Percentiles rank a stretch among this genome's conserved stretches.
phyloP scores from a whole-genome alignment of 139 green algal genomes.

The Chlamydomonas applanata region DNA sequence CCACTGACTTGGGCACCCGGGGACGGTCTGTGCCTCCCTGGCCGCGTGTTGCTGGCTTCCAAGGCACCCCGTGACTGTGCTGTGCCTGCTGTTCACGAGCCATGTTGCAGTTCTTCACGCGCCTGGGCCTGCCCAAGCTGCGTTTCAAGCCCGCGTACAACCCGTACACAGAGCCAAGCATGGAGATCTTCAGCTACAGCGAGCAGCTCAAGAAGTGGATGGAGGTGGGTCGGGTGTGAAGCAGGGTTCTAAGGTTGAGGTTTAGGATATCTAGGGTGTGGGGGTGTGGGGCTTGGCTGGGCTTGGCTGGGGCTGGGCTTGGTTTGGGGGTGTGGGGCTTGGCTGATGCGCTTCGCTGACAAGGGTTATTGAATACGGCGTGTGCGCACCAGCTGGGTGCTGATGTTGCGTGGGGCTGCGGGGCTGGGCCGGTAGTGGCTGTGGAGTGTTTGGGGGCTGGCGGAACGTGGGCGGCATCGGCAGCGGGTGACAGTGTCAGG shows the following conservation, averaged over 20 bases:
- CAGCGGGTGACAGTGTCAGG: neutral
- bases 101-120: slow-evolving; percentile 88
- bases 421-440: too few species aligned
- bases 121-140: slow-evolving; percentile 93
- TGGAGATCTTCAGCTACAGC: slow-evolving; percentile 99
- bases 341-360: too few species aligned
- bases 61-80: neutral
- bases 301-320: too few species aligned
- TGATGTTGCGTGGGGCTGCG: too few species aligned
- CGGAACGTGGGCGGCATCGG: too few species aligned
- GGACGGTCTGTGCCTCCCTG: too few species aligned
- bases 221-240: slow-evolving; percentile 66
- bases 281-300: too few species aligned
- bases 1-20: neutral
- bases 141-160: slow-evolving; percentile 99
- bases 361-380: too few species aligned
- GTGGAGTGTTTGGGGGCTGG: too few species aligned
- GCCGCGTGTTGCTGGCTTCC: neutral
- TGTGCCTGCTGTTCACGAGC: neutral
- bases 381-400: too few species aligned
- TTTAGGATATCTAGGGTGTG: neutral
- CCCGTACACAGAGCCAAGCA: slow-evolving; percentile 98
- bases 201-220: slow-evolving; percentile 97
- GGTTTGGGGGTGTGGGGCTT: too few species aligned
- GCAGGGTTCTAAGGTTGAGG: too few species aligned